phyloP scores from a whole-genome alignment of 2,329 filamentous ascomycete species.

The Verruconis gallopava region DNA sequence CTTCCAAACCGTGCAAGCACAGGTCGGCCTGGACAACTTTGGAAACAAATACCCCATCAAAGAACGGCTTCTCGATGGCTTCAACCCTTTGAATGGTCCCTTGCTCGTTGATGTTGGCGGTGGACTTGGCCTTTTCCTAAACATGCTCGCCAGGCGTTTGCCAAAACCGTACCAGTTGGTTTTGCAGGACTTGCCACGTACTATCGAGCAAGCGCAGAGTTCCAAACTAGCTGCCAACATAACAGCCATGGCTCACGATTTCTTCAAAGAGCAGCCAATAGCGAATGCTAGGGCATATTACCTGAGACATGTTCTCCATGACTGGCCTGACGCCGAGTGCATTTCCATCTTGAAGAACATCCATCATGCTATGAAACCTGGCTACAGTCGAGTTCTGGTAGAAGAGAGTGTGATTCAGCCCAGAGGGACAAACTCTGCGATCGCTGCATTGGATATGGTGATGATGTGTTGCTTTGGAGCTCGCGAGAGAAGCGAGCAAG shows the following conservation, averaged over 20 bases:
- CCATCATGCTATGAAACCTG: slow-evolving; percentile 16
- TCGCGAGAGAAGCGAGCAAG: slow-evolving; percentile 24
- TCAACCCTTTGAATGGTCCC: too few species aligned
- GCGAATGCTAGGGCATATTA: slow-evolving; percentile 9
- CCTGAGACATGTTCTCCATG: slow-evolving; percentile 18
- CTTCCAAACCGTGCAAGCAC: too few species aligned
- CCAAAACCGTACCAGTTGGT: background rate
- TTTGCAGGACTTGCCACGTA: background rate
- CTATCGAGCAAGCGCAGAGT: background rate
- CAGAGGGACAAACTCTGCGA: slow-evolving; percentile 19
- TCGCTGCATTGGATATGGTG: slow-evolving; percentile 26
- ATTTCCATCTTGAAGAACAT: slow-evolving; percentile 16
- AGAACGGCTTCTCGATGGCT: too few species aligned
- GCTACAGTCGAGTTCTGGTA: slow-evolving; percentile 22
- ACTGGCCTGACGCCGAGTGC: slow-evolving; percentile 20
- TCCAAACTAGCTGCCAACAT: background rate
- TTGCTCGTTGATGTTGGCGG: slow-evolving; percentile 2
- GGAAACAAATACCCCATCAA: too few species aligned
- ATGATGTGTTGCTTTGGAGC: slow-evolving; percentile 25
- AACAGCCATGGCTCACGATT: slow-evolving; percentile 2
- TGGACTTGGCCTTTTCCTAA: background rate
- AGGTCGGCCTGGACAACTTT: too few species aligned
- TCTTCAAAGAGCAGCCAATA: slow-evolving; percentile 14
- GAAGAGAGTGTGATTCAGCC: slow-evolving; percentile 21
- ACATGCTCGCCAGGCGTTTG: background rate